Evolutionary conservation across 2,329 filamentous ascomycete species (phyloP), one percentile per base, ranked within the genome.

Genomic region (Colletotrichum caudatum): DNA sequence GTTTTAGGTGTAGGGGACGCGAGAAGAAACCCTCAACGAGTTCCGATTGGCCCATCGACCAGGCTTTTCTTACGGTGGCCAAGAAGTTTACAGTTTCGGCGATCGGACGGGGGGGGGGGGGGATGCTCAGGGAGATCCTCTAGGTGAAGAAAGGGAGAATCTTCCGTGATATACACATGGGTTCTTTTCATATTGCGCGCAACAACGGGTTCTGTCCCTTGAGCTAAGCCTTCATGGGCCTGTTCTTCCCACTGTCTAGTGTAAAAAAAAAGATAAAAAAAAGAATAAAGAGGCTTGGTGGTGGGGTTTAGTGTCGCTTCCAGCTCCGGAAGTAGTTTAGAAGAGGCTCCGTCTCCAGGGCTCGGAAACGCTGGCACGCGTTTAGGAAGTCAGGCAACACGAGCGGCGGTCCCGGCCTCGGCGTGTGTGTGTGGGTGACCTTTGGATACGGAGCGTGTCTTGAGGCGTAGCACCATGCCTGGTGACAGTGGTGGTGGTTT

Each of bases 61-160:
- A 39, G 69, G 16, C 51, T 58, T 58, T 71, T 71, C 69, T 68
- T 54, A 68, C 64, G 64, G 64, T 20, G 58, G 68, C 68, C 68
- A 71, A 71, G 68, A 71, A 64, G 69, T 69, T 71, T 64, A 59
- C 65, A 65, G 65, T 71, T 71, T 71, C 64, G 64, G 59, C 59
- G 69, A 71, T 71, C 69, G 53, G 69, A 71, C 69, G 41, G 65
- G 41, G 65, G 44, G 35, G 53, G 41, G 65, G 41, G 65, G 44
- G 35, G 53, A 60, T 64, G 18, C 41, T 64, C n/a, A 53, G n/a
- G 64, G 14, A 69, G 69, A 71, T 71, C 69, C 54, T 59, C 59
- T 39, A 37, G 1, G 44, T 37, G 44, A 62, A 20, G 23, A 33
- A 54, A 51, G 39, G 48, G 37, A 39, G 8, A 35, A 37, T 54